Evolutionary conservation across 2,329 filamentous ascomycete genomes (phyloP).

Genomic region (Ascomycota sp.): DNA sequence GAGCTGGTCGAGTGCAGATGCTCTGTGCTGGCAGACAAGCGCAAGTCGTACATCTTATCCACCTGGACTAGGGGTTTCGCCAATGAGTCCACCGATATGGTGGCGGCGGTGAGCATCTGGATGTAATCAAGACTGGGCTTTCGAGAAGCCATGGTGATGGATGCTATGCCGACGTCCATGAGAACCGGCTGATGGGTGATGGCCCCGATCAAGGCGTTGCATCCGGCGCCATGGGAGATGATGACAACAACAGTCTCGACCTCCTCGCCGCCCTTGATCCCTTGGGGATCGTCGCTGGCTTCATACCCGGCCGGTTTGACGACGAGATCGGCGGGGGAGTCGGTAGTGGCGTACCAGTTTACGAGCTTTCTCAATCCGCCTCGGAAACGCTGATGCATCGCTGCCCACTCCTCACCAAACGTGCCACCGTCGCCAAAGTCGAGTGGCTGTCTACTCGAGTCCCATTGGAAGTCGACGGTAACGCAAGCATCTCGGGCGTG

Average conservation of each 20-base stretch:
- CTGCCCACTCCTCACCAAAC: constrained; percentile 83
- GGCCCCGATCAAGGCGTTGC: constrained; percentile 82
- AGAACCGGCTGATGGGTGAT: constrained; percentile 80
- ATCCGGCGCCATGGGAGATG: constrained; percentile 85
- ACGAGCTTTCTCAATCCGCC: constrained; percentile 57
- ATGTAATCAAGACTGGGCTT: constrained; percentile 23
- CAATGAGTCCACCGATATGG: constrained; percentile 4
- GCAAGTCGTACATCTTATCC: constrained; percentile 48
- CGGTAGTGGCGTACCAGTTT: constrained; percentile 51
- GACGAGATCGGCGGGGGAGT: constrained; percentile 27
- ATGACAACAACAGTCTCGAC: constrained; percentile 63
- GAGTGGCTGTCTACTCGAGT: constrained; percentile 59
- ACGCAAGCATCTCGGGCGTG: constrained; percentile 76
- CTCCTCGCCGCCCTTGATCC: constrained; percentile 21
- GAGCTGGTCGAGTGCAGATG: constrained; percentile 33
- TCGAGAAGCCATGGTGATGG: constrained; percentile 66
- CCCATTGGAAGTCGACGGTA: constrained; percentile 85
- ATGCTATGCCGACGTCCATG: constrained; percentile 73
- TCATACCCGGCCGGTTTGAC: constrained; percentile 16
- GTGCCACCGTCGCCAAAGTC: constrained; percentile 74
- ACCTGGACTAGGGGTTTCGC: constrained; percentile 18
- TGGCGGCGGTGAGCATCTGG: constrained; percentile 10
- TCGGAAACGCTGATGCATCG: constrained; percentile 81
- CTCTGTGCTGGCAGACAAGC: constrained; percentile 50
- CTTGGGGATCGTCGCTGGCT: constrained; percentile 19